These are phyloP conservation scores for Dillenia suffruticosa DNA, from an alignment of 164 flowering plant genomes.

Conservation along the genomic window DNA sequence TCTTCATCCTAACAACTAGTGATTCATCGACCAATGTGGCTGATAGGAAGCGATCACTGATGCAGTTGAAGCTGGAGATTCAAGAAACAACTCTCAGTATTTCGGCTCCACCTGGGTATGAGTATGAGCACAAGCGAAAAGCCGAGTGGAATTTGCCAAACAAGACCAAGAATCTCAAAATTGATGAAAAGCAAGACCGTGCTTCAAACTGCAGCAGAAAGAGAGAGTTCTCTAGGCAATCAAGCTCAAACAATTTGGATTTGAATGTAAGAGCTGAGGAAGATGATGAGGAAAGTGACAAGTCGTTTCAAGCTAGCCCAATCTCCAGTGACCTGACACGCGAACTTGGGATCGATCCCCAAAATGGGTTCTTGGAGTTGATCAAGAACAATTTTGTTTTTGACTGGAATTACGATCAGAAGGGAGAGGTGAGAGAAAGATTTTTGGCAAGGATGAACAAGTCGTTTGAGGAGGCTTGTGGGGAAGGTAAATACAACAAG, in stretches of 20 bases:
- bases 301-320: constrained; percentile 19
- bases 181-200: constrained; percentile 26
- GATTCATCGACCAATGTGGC: constrained; percentile 9
- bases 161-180: constrained; percentile 35
- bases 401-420: constrained; percentile 17
- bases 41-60: constrained; percentile 13
- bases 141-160: constrained; percentile 33
- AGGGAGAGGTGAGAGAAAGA: constrained; percentile 22
- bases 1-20: constrained; percentile 40
- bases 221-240: constrained; percentile 38
- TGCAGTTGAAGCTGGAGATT: constrained; percentile 43
- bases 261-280: constrained; percentile 60
- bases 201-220: constrained; percentile 6
- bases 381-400: constrained; percentile 40
- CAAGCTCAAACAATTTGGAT: constrained; percentile 55
- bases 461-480: constrained; percentile 31
- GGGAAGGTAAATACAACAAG: constrained; percentile 14
- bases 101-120: constrained; percentile 3
- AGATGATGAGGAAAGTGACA: constrained; percentile 21
- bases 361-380: constrained; percentile 30
- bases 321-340: constrained; percentile 44
- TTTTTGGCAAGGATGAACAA: constrained; percentile 37
- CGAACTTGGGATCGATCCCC: constrained; percentile 19
- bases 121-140: constrained; percentile 40
- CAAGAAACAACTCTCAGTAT: constrained; percentile 10